Evolutionary conservation across 352 stramenopile species (phyloP).

Genomic region (Blastocystis sp.): DNA sequence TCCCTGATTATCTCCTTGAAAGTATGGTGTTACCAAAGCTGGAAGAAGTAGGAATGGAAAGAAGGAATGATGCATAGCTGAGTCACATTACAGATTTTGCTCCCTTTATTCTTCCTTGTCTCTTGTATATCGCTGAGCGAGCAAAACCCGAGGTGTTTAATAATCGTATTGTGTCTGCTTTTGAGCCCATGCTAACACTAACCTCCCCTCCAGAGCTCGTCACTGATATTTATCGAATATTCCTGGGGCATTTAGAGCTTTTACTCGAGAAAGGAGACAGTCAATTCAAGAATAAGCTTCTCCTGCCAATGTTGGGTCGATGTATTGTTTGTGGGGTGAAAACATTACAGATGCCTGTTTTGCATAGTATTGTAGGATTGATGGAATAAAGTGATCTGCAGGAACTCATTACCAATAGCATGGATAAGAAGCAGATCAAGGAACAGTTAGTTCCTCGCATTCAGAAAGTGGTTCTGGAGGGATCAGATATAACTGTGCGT

Average conservation of each 20-base stretch:
- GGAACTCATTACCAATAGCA: background rate
- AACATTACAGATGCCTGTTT: constrained; percentile 5
- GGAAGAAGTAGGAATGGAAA: background rate
- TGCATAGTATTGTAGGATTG: constrained; percentile 11
- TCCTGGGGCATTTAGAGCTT: constrained; percentile 7
- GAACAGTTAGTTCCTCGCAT: constrained; percentile 50
- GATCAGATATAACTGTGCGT: background rate
- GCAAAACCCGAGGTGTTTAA: constrained; percentile 32
- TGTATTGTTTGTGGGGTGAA: background rate
- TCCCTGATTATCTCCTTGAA: constrained; percentile 32
- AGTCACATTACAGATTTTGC: constrained; percentile 55
- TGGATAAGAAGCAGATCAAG: constrained; percentile 50
- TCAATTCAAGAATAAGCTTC: constrained; percentile 26
- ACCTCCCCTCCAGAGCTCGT: constrained; percentile 49
- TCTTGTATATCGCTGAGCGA: constrained; percentile 43
- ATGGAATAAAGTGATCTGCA: background rate
- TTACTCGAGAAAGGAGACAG: constrained; percentile 63
- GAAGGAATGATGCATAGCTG: background rate
- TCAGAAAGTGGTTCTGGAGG: constrained; percentile 56
- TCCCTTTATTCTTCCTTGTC: constrained; percentile 35
- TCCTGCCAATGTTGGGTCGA: constrained; percentile 20
- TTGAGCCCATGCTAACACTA: constrained; percentile 39
- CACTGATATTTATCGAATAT: constrained; percentile 15
- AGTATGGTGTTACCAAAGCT: constrained; percentile 65
- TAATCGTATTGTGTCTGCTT: background rate